These are phyloP conservation scores for Boletus speciosus DNA, from an alignment of 768 basidiomycete species.

Conservation along the genomic window DNA sequence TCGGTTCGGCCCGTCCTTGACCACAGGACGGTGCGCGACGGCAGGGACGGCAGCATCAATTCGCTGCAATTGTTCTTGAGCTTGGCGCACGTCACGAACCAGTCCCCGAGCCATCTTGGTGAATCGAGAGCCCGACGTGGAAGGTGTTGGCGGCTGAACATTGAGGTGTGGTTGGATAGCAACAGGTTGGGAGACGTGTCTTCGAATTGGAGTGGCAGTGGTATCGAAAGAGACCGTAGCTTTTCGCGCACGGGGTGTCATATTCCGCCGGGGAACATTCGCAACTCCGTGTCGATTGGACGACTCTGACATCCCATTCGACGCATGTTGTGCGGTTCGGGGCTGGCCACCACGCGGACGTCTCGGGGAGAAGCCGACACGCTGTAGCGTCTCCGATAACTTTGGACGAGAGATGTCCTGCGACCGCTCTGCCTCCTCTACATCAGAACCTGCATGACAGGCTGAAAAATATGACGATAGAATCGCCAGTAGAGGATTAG, in stretches of 20 bases:
- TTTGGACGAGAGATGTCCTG: constrained; percentile 51
- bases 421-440: constrained; percentile 45
- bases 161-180: constrained; percentile 46
- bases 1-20: constrained; percentile 30
- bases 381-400: constrained; percentile 67
- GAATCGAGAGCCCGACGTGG: constrained; percentile 52
- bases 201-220: constrained; percentile 25
- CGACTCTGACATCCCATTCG: constrained; percentile 8
- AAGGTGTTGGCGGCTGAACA: constrained; percentile 61
- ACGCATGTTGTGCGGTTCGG: constrained; percentile 21
- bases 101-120: constrained; percentile 57
- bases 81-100: constrained; percentile 50
- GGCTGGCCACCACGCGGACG: constrained; percentile 54
- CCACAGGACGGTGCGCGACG: constrained; percentile 1
- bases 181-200: constrained; percentile 20
- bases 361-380: constrained; percentile 70
- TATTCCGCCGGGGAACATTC: constrained; percentile 18
- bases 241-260: constrained; percentile 35
- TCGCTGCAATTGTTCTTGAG: constrained; percentile 25
- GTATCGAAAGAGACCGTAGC: constrained; percentile 29
- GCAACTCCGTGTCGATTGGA: constrained; percentile 15
- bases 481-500: not conserved
- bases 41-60: constrained; percentile 3
- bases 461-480: constrained; percentile 38
- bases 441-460: constrained; percentile 46